Percentiles rank a stretch among this genome's conserved stretches.
Evolutionary conservation across 768 basidiomycete genomes (phyloP).

Genomic region (Lentinula raphanica): DNA sequence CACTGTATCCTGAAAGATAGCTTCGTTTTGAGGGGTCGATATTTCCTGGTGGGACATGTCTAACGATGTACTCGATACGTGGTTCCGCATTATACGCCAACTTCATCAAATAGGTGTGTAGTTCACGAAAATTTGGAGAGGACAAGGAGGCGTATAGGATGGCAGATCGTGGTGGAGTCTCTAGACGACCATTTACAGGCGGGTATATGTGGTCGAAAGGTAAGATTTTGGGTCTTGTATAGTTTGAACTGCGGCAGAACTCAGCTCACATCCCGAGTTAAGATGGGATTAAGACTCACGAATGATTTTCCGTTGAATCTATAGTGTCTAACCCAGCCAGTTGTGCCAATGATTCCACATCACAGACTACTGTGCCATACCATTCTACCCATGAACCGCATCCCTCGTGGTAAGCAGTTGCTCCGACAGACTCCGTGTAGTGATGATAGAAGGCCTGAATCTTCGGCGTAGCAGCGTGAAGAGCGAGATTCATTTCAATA

Average conservation of each 20-base stretch:
- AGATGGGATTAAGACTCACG: conserved; percentile 20
- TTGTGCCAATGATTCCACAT: conserved; percentile 50
- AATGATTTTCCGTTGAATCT: conserved; percentile 27
- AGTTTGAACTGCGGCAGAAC: conserved; percentile 18
- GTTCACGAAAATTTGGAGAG: conserved; percentile 61
- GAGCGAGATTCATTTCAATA: conserved; percentile 67
- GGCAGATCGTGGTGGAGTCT: conserved; percentile 54
- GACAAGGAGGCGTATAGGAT: conserved; percentile 72
- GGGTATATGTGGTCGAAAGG: conserved; percentile 78
- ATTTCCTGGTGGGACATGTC: conserved; percentile 49
- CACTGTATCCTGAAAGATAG: conserved; percentile 85
- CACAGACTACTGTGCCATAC: conserved; percentile 73
- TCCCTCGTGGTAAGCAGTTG: conserved; percentile 17
- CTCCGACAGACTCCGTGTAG: conserved; percentile 41
- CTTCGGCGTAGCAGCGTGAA: conserved; percentile 75
- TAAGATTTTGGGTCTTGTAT: conserved; percentile 45
- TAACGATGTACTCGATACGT: conserved; percentile 67
- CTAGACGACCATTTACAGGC: conserved; percentile 35
- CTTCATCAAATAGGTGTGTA: conserved; percentile 60
- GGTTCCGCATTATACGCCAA: conserved; percentile 41
- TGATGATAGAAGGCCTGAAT: conserved; percentile 81
- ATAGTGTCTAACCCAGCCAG: conserved; percentile 49
- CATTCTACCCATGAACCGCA: conserved; percentile 82
- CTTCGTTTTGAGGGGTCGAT: conserved; percentile 24
- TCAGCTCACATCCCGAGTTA: background rate